Evolutionary conservation across 2,329 filamentous ascomycete species (phyloP), one percentile per base, ranked within the genome.

Genomic region (Curvularia verruculosa): DNA sequence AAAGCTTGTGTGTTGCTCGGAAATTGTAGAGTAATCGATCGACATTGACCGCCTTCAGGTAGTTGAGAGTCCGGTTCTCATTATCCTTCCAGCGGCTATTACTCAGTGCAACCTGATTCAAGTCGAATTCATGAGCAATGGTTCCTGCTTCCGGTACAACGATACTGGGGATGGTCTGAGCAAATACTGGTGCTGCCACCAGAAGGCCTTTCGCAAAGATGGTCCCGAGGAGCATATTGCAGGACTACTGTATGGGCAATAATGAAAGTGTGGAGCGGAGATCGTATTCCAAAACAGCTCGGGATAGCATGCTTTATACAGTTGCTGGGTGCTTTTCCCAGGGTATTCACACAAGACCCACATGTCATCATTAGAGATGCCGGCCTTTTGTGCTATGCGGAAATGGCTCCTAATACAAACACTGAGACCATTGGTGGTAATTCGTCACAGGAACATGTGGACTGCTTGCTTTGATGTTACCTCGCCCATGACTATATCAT

Each of bases 21-120:
- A 83, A 84, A 61, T 78, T 77, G 68, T 83, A 83, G 18, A 83
- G 76, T 1, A 83, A 68, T 1, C 81, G 75, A 18, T 83, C 77
- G 0, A 78, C 61, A 49, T 82, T 76, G 21, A 83, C 74, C 26
- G 61, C 77, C 48, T 80, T 80, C 37, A 83, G 69, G 59, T 84
- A 84, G 26, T 63, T 71, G 13, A 83, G 61, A 0, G 81, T 82
- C 12, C 82, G 78, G 28, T 79, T 75, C 60, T 83, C 78, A 63
- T 83, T 81, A 44, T 80, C 77, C 36, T 74, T 61, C 61, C 73
- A 80, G 15, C 80, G 76, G 36, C 77, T 75, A 34, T 67, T 69
- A 34, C 68, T 77, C 8, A 80, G 70, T 8, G 75, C 69, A 31
- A 80, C 70, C 54, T 79, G 72, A 63, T 73, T 75, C 62, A 81